phyloP scores from a whole-genome alignment of 2,329 filamentous ascomycete species.

The Colletotrichum chlorophyti region DNA sequence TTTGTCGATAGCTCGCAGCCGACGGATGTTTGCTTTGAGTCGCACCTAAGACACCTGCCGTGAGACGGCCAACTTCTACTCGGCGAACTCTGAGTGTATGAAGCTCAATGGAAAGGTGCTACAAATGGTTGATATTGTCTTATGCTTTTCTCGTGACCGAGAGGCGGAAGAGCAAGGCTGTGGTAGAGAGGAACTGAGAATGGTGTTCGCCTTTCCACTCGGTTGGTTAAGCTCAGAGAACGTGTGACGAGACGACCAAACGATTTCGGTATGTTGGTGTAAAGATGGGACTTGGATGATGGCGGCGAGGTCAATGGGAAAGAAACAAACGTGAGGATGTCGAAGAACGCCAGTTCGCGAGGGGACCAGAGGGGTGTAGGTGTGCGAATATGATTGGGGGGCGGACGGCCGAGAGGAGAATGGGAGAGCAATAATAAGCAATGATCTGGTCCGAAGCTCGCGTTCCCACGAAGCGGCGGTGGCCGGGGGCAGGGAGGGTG shows the following conservation, averaged over 20 bases:
- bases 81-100: not conserved
- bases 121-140: not conserved
- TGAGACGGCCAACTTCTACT: not conserved
- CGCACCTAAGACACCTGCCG: conserved; percentile 15
- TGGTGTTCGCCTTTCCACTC: too few species aligned
- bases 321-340: not conserved
- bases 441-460: conserved; percentile 23
- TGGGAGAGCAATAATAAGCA: too few species aligned
- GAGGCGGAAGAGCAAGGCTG: too few species aligned
- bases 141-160: too few species aligned
- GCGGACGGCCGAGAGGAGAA: conserved; percentile 9
- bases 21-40: conserved; percentile 4
- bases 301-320: not conserved
- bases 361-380: conserved; percentile 7
- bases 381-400: conserved; percentile 11
- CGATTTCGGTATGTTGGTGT: too few species aligned
- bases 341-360: conserved; percentile 6
- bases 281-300: not conserved
- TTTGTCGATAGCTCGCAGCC: conserved; percentile 8
- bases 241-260: too few species aligned
- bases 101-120: not conserved
- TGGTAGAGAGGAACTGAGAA: too few species aligned
- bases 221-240: too few species aligned
- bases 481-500: conserved; percentile 18
- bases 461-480: conserved; percentile 25